Percentiles rank a stretch among this genome's conserved stretches.
Evolutionary conservation across 2,329 filamentous ascomycete species (phyloP).

Genomic region (Ambrosiella cleistominuta): DNA sequence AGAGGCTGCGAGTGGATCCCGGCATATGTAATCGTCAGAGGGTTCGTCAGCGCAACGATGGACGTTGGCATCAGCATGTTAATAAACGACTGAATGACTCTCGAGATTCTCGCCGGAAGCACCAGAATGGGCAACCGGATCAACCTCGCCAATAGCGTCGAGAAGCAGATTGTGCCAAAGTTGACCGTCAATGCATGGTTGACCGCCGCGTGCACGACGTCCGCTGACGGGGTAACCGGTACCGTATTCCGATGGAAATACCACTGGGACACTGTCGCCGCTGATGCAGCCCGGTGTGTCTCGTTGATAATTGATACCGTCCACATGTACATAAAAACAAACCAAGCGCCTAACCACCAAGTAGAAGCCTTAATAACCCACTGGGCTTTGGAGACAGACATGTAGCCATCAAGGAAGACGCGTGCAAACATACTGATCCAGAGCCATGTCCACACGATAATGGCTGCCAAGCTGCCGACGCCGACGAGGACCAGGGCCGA

Average conservation of each 20-base stretch:
- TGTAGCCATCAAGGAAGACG: slow-evolving; percentile 83
- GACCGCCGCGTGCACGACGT: slow-evolving; percentile 70
- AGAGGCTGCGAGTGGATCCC: slow-evolving; percentile 85
- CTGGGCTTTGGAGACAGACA: slow-evolving; percentile 39
- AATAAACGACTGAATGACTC: slow-evolving; percentile 52
- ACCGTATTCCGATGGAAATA: slow-evolving; percentile 87
- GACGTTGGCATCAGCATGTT: slow-evolving; percentile 73
- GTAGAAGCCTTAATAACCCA: slow-evolving; percentile 78
- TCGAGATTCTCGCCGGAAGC: slow-evolving; percentile 51
- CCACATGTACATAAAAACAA: slow-evolving; percentile 91
- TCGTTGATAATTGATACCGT: slow-evolving; percentile 74
- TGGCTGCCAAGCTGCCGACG: slow-evolving; percentile 53
- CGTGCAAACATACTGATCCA: slow-evolving; percentile 96
- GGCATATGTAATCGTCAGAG: slow-evolving; percentile 77
- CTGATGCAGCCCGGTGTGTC: slow-evolving; percentile 78
- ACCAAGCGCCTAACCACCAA: slow-evolving; percentile 90
- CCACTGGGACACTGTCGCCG: slow-evolving; percentile 94
- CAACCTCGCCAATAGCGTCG: slow-evolving; percentile 61
- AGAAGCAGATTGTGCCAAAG: slow-evolving; percentile 82
- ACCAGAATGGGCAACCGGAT: slow-evolving; percentile 73
- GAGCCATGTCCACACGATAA: slow-evolving; percentile 82
- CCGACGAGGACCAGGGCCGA: slow-evolving; percentile 71
- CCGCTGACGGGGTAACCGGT: slow-evolving; percentile 57
- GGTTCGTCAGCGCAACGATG: slow-evolving; percentile 73
- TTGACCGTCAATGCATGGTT: slow-evolving; percentile 69